A percentile compares a stretch with the other conserved stretches of the same genome.
phyloP scores from a whole-genome alignment of 1,284 basidiomycete species.

The Apiotrichum sp. region DNA sequence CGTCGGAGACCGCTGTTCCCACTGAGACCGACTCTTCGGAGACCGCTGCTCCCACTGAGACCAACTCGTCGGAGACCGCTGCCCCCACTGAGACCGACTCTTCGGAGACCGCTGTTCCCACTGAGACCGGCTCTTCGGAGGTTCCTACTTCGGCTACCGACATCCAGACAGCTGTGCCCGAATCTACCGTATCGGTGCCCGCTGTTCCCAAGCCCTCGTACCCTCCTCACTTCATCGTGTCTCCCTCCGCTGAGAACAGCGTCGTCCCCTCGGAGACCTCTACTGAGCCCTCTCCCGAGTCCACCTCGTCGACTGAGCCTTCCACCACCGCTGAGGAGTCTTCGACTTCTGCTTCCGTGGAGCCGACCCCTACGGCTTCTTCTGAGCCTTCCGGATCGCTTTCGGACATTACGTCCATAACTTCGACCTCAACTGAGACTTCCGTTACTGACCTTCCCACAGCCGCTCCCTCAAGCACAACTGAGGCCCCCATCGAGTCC shows the following conservation, averaged over 20 bases:
- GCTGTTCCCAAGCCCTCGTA: conserved; percentile 1
- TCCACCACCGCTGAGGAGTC: neutral
- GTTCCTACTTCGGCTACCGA: neutral
- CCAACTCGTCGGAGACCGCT: no score
- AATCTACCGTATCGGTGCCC: neutral
- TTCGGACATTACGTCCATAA: neutral
- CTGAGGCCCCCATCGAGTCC: neutral
- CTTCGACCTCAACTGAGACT: neutral
- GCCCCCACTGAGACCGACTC: no score
- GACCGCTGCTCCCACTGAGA: no score
- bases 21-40: neutral
- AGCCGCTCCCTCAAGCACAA: neutral
- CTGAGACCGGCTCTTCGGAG: neutral
- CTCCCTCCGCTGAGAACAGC: neutral
- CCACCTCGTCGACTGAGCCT: conserved; percentile 3
- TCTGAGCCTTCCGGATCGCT: neutral
- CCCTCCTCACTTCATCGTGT: neutral
- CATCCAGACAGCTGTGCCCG: neutral
- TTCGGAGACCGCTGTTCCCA: no score
- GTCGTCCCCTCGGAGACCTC: neutral
- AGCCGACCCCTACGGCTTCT: neutral
- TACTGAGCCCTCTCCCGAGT: neutral
- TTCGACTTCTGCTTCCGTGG: neutral
- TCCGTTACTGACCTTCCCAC: conserved; percentile 1
- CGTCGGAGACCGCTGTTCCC: neutral